phyloP scores from a whole-genome alignment of 257 asterid genomes.

The Hygrophila difformis region DNA sequence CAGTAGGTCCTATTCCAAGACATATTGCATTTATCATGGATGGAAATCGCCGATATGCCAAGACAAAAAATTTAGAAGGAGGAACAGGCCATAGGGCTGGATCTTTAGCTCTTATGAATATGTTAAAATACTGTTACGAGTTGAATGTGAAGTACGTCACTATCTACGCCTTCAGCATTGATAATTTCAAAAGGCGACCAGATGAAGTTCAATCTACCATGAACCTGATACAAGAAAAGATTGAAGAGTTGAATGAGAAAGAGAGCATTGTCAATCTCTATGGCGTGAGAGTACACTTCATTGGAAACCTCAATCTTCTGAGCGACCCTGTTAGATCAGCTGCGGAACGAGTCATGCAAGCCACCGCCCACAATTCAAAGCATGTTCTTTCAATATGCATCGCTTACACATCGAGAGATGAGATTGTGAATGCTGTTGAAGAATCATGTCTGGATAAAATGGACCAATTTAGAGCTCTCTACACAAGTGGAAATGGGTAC shows the following conservation, averaged over 20 bases:
- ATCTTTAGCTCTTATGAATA: constrained; percentile 42
- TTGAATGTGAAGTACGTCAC: constrained; percentile 47
- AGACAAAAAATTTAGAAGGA: constrained; percentile 37
- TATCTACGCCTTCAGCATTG: constrained; percentile 76
- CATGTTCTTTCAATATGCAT: constrained; percentile 54
- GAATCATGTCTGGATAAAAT: constrained; percentile 36
- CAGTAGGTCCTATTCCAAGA: constrained; percentile 48
- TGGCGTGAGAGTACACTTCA: constrained; percentile 60
- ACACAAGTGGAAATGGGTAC: constrained; percentile 16
- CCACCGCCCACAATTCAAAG: constrained; percentile 48
- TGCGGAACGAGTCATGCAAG: constrained; percentile 63
- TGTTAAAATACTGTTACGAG: constrained; percentile 66
- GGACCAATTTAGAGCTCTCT: constrained; percentile 18
- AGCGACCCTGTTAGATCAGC: constrained; percentile 42
- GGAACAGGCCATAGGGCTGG: constrained; percentile 63
- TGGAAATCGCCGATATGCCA: constrained; percentile 73
- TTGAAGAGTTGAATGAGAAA: constrained; percentile 47
- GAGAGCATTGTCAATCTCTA: constrained; percentile 45
- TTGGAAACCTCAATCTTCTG: constrained; percentile 64
- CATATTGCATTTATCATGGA: constrained; percentile 85
- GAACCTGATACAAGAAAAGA: constrained; percentile 62
- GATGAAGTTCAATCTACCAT: constrained; percentile 76
- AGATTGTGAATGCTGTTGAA: constrained; percentile 54
- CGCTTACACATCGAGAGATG: constrained; percentile 86
- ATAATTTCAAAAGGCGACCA: constrained; percentile 63